These are phyloP conservation scores for Canariomyces notabilis DNA, from an alignment of 2,329 filamentous ascomycete genomes.

Conservation along the genomic window DNA sequence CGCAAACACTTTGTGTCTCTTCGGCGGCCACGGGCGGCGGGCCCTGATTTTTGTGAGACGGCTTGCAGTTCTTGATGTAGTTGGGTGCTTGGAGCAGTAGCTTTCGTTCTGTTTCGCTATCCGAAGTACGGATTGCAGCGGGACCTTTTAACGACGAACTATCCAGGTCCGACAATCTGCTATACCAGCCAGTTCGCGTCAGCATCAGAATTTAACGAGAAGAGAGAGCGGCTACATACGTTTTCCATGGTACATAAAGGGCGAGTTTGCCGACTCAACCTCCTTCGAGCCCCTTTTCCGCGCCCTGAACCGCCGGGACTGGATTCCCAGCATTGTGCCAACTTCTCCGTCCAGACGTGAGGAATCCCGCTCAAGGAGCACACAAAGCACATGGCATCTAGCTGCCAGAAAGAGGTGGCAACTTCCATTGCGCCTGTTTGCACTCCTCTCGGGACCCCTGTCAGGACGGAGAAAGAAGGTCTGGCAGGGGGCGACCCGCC, in stretches of 20 bases:
- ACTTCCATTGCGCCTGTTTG: not conserved
- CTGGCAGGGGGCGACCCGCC: not conserved
- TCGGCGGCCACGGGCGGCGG: no score
- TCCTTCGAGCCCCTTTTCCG: not conserved
- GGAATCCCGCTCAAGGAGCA: not conserved
- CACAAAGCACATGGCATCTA: slow-evolving; percentile 1
- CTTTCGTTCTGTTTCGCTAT: not conserved
- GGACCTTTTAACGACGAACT: slow-evolving; percentile 4
- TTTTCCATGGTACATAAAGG: slow-evolving; percentile 1
- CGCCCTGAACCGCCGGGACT: not conserved
- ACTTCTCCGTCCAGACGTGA: not conserved
- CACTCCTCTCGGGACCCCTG: not conserved
- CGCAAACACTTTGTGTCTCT: not conserved
- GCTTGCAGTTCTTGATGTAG: not conserved
- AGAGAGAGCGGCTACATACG: not conserved
- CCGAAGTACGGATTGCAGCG: slow-evolving; percentile 1
- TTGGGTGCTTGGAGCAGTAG: not conserved
- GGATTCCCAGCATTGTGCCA: not conserved
- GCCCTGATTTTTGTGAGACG: no score
- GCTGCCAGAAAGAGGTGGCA: not conserved
- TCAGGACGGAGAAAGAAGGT: not conserved
- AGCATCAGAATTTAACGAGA: not conserved
- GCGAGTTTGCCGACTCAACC: slow-evolving; percentile 2
- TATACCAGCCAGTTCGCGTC: not conserved
- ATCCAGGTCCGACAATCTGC: slow-evolving; percentile 6